phyloP scores from a whole-genome alignment of 257 asterid species.

The Anisodus acutangulus region DNA sequence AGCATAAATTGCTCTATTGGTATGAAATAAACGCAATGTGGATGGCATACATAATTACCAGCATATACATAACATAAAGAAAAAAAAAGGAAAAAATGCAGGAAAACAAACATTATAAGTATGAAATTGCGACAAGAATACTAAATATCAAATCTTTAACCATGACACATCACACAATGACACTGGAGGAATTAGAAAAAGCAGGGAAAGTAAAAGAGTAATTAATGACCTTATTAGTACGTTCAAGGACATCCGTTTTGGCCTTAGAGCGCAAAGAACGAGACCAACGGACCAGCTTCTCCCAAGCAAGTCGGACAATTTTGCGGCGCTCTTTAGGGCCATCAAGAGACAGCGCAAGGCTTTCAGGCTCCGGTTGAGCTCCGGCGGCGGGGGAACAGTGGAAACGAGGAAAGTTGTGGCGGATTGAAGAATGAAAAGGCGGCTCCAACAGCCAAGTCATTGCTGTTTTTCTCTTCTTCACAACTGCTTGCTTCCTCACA shows the following conservation, averaged over 20 bases:
- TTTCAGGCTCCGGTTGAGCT: slow-evolving; percentile 37
- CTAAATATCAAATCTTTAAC: no score
- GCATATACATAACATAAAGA: no score
- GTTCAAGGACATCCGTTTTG: slow-evolving; percentile 85
- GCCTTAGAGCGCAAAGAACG: slow-evolving; percentile 79
- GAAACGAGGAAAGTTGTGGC: slow-evolving; percentile 30
- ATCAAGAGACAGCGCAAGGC: slow-evolving; percentile 38
- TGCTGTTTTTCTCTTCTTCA: slow-evolving; percentile 20
- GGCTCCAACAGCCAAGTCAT: slow-evolving; percentile 62
- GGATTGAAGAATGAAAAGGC: slow-evolving; percentile 44
- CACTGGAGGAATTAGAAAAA: no score
- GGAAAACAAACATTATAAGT: no score
- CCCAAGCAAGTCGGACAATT: slow-evolving; percentile 88
- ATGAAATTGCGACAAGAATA: no score
- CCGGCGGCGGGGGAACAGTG: slow-evolving; percentile 37
- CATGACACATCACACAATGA: no score
- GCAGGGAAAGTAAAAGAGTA: no score
- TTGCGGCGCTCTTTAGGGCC: slow-evolving; percentile 65
- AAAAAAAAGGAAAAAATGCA: no score
- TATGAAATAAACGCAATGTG: no score
- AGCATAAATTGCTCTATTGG: no score
- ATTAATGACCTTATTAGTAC: slow-evolving; percentile 69
- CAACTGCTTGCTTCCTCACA: no score
- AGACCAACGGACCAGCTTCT: slow-evolving; percentile 94
- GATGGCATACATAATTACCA: no score